phyloP scores from a whole-genome alignment of 1,284 basidiomycete genomes.

The Boletus semigastroideus region DNA sequence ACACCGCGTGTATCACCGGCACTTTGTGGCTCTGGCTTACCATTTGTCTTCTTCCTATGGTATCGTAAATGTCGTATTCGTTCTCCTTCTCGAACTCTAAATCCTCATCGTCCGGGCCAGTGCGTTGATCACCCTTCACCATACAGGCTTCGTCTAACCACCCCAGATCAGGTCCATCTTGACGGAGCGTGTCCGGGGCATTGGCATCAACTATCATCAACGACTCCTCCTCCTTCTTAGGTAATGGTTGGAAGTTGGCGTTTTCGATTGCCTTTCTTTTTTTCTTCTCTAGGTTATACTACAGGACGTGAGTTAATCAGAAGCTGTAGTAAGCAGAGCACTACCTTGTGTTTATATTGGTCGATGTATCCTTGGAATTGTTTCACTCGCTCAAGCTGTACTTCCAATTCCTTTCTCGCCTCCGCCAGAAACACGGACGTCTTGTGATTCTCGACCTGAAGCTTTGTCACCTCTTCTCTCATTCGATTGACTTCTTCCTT shows the following conservation, averaged over 20 bases:
- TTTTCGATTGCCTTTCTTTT: conserved; percentile 29
- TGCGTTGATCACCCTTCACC: conserved; percentile 28
- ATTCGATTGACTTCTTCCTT: conserved; percentile 14
- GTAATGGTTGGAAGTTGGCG: conserved; percentile 2
- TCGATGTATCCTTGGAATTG: conserved; percentile 22
- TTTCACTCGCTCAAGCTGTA: conserved; percentile 20
- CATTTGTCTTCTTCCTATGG: conserved; percentile 9
- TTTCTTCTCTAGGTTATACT: conserved; percentile 28
- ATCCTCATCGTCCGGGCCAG: conserved; percentile 16
- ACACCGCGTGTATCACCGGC: not conserved
- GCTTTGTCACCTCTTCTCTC: conserved; percentile 18
- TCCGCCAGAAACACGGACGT: conserved; percentile 15
- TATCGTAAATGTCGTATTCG: conserved; percentile 16
- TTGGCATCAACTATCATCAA: conserved; percentile 31
- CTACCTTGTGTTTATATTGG: conserved; percentile 20
- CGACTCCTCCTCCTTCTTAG: conserved; percentile 29
- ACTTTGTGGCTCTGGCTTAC: conserved; percentile 6
- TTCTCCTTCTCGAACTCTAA: conserved; percentile 15
- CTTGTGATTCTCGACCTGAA: conserved; percentile 29
- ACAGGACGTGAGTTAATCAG: conserved; percentile 1
- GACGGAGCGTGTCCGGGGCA: conserved; percentile 21
- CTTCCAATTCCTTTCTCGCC: conserved; percentile 16
- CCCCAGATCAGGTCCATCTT: conserved; percentile 15
- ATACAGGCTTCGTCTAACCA: conserved; percentile 33
- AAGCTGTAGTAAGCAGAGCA: not conserved